Percentiles rank a stretch among this genome's conserved stretches.
Evolutionary conservation across 352 stramenopile genomes (phyloP).

Genomic region (Globisporangium yorkense): DNA sequence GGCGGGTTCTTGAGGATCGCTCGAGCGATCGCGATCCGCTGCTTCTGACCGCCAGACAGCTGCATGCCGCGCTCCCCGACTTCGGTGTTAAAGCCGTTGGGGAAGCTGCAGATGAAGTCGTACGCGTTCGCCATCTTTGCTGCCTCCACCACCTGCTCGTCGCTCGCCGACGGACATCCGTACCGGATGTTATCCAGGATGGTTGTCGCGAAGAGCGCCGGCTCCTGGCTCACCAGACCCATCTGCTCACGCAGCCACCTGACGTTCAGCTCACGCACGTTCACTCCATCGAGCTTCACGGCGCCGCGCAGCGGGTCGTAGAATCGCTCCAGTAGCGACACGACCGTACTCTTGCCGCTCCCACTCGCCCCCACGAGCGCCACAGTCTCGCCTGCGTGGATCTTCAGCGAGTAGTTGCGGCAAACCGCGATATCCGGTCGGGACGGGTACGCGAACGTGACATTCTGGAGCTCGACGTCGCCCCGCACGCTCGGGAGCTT

Average conservation of each 20-base stretch:
- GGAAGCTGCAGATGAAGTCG: slow-evolving; percentile 88
- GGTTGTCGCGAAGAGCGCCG: slow-evolving; percentile 15
- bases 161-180: slow-evolving; percentile 44
- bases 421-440: slow-evolving; percentile 44
- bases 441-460: slow-evolving; percentile 66
- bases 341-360: neutral
- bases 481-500: slow-evolving; percentile 21
- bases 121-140: slow-evolving; percentile 72
- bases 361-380: neutral
- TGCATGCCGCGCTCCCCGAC: slow-evolving; percentile 82
- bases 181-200: slow-evolving; percentile 80
- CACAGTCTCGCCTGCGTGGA: slow-evolving; percentile 62
- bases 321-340: neutral
- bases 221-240: slow-evolving; percentile 88
- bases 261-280: slow-evolving; percentile 75
- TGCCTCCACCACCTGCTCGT: slow-evolving; percentile 41
- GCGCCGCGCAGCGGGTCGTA: slow-evolving; percentile 27
- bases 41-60: slow-evolving; percentile 47
- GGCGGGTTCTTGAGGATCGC: too few species aligned
- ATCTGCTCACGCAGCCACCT: slow-evolving; percentile 69
- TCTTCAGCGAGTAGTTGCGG: slow-evolving; percentile 43
- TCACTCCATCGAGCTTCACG: slow-evolving; percentile 31
- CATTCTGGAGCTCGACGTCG: slow-evolving; percentile 76
- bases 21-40: slow-evolving; percentile 36
- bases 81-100: slow-evolving; percentile 81